A percentile compares a stretch with the other conserved stretches of the same genome.
Evolutionary conservation across 768 basidiomycete species (phyloP).

Genomic region (Ramaria rubella): DNA sequence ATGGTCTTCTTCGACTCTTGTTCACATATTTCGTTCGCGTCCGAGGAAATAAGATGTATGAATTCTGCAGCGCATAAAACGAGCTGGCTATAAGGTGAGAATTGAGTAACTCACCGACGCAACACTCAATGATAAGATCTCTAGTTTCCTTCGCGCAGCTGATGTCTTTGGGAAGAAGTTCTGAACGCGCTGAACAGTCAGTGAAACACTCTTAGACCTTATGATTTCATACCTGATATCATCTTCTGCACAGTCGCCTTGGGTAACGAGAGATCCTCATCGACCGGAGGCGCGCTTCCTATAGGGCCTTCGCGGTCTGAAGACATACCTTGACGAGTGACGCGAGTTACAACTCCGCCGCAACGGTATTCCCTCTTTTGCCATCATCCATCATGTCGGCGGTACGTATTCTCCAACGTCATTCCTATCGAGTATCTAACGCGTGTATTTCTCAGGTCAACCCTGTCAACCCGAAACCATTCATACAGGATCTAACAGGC

Average conservation of each 20-base stretch:
- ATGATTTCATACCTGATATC: constrained; percentile 62
- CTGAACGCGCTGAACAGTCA: constrained; percentile 34
- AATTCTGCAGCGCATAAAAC: constrained; percentile 60
- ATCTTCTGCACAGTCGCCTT: constrained; percentile 98
- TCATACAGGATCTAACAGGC: constrained; percentile 96
- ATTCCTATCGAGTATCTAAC: constrained; percentile 11
- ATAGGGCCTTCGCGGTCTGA: constrained; percentile 74
- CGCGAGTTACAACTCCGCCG: constrained; percentile 12
- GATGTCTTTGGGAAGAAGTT: constrained; percentile 82
- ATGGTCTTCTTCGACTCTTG: constrained; percentile 99
- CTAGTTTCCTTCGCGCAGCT: constrained; percentile 93
- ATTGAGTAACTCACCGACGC: constrained; percentile 68
- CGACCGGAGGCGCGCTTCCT: constrained; percentile 53
- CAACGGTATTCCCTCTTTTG: neutral
- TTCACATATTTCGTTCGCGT: constrained; percentile 97
- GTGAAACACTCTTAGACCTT: neutral
- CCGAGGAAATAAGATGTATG: constrained; percentile 93
- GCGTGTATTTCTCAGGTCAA: constrained; percentile 47
- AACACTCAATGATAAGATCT: constrained; percentile 95
- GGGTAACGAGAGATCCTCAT: constrained; percentile 91
- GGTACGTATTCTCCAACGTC: constrained; percentile 32
- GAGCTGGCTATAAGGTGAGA: neutral
- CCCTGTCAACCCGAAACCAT: constrained; percentile 98
- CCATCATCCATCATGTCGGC: constrained; percentile 50
- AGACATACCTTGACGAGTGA: constrained; percentile 53